Evolutionary conservation across 129 eudicot genomes (phyloP).

Genomic region (Scalesia atractyloides): DNA sequence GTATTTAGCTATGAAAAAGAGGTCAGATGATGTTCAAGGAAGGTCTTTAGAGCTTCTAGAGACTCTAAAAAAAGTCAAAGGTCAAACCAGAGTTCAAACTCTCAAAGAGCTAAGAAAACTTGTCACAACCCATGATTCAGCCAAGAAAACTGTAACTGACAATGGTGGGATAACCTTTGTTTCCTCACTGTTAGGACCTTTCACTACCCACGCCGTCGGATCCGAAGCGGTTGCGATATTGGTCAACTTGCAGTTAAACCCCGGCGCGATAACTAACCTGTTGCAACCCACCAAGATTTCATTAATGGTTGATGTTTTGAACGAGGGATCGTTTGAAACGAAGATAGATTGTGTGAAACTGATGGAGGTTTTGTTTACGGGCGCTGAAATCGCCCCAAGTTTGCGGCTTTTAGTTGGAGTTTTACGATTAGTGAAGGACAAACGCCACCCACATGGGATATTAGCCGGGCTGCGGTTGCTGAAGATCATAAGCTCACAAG

Average conservation of each 20-base stretch:
- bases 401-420: not conserved
- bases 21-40: conserved; percentile 12
- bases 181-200: not conserved
- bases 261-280: not conserved
- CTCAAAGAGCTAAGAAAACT: not conserved
- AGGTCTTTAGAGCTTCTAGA: not conserved
- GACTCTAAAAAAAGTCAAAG: not conserved
- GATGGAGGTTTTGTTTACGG: not conserved
- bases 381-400: not conserved
- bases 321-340: not conserved
- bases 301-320: not conserved
- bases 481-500: conserved; percentile 4
- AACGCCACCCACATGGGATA: conserved; percentile 6
- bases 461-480: not conserved
- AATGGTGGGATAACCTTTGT: not conserved
- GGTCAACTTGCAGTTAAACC: not conserved
- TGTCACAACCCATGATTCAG: not conserved
- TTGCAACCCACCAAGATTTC: not conserved
- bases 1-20: conserved; percentile 5
- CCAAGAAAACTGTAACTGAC: not conserved
- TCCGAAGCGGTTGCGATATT: not conserved
- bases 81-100: conserved; percentile 5
- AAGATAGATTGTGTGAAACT: not conserved
- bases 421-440: not conserved
- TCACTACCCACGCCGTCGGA: not conserved